A percentile compares a stretch with the other conserved stretches of the same genome.
Conservation (phyloP, 768 basidiomycete species). For the Leccinum truebloodii region DNA sequence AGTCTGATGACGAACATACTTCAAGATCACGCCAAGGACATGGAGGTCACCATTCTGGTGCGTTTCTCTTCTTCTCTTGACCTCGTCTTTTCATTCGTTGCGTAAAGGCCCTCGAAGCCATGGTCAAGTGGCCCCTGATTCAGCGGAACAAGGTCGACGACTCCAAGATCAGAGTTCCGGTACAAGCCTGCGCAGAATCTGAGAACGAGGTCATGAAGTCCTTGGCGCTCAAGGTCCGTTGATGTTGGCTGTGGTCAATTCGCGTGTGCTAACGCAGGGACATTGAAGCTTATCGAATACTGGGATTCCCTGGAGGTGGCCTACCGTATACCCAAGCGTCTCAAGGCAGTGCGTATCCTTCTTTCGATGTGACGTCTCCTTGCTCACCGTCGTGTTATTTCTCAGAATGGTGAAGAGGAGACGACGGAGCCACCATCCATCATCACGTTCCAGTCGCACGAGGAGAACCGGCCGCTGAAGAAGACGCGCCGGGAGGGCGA, state of each 20-base stretch:
- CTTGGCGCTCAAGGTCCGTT: slow-evolving; percentile 62
- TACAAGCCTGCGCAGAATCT: slow-evolving; percentile 53
- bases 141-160: slow-evolving; percentile 93
- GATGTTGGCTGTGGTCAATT: background rate
- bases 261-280: background rate
- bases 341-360: slow-evolving; percentile 38
- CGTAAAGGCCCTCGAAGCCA: slow-evolving; percentile 60
- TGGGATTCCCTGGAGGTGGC: slow-evolving; percentile 80
- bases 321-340: slow-evolving; percentile 84
- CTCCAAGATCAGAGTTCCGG: slow-evolving; percentile 65
- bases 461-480: slow-evolving; percentile 34
- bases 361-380: background rate
- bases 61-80: slow-evolving; percentile 27
- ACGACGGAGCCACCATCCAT: slow-evolving; percentile 15
- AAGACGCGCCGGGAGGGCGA: slow-evolving; percentile 34
- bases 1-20: slow-evolving; percentile 89
- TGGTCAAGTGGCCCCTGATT: slow-evolving; percentile 78
- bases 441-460: slow-evolving; percentile 25
- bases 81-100: background rate
- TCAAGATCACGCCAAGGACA: slow-evolving; percentile 70
- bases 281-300: slow-evolving; percentile 64
- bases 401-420: slow-evolving; percentile 36
- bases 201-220: slow-evolving; percentile 57
- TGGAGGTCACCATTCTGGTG: slow-evolving; percentile 71
- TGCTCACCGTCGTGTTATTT: background rate